Evolutionary conservation across 1,284 basidiomycete species (phyloP), one percentile per base, ranked within the genome.

Genomic region (Ustilago sp.): DNA sequence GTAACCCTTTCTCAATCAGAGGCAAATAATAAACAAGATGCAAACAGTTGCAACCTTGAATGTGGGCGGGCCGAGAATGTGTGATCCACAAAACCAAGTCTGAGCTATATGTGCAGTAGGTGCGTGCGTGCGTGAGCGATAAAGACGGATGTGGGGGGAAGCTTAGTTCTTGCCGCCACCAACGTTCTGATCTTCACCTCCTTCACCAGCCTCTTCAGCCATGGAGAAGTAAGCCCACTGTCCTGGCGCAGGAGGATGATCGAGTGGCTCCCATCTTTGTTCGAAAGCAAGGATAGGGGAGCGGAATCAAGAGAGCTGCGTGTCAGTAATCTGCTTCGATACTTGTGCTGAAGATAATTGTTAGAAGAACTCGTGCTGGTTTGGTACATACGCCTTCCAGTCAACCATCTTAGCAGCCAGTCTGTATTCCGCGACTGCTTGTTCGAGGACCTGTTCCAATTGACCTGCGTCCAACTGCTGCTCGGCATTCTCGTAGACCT

Each of bases 371-470:
- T n/a, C 43, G 39, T 50, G 61, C 61, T 59, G 60, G 43, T 60
- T 32, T 38, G 36, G 62, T 19, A 93, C 94, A 88, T 87, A 99
- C 95, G 93, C 90, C 88, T 98, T 97, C 94, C 94, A 98, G 85
- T 96, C 93, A 31, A 92, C 85, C 92, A 98, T 94, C 88, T 94
- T 93, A 43, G 89, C 89, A 2, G 90, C 93, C 51, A 98, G 88
- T 58, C 87, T 88, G 68, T 93, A 88, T 88, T 99, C 96, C 79
- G 93, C 92, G 80, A 92, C 87, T 4, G 95, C 95, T 87, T 94
- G 91, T 80, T 91, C 89, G 74, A 99, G 83, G 43, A 93, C 90
- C 86, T 94, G 90, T 88, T 96, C 94, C 60, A 95, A 92, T 56
- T 78, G 63, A 28, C 83, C 82, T 4, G 59, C 59, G 35, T 86